These are phyloP conservation scores for Parietaria judaica DNA, from an alignment of 306 rosid species.

Conservation along the genomic window DNA sequence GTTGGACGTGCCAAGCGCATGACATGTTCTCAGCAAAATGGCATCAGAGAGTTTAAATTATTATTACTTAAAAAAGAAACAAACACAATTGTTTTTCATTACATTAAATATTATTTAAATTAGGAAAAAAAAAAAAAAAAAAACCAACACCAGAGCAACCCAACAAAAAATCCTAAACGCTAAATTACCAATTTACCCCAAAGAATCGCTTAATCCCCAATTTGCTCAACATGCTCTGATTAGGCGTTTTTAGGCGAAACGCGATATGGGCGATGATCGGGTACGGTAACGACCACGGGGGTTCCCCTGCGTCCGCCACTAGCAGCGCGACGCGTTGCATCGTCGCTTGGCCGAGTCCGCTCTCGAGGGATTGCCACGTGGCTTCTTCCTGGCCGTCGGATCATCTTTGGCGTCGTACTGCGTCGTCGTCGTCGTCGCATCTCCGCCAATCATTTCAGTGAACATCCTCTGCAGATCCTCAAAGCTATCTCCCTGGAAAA, in stretches of 20 bases:
- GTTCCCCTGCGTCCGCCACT: constrained; percentile 16
- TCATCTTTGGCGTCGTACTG: constrained; percentile 26
- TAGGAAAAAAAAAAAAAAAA: too few relatives aligned
- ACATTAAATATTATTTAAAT: not conserved
- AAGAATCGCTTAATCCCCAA: not conserved
- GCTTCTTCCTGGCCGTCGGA: constrained; percentile 46
- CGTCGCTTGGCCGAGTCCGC: constrained; percentile 43
- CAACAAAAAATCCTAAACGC: not conserved
- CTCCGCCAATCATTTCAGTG: constrained; percentile 76
- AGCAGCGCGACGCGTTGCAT: constrained; percentile 43
- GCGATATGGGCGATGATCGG: not conserved
- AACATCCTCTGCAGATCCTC: constrained; percentile 90
- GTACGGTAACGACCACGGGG: not conserved
- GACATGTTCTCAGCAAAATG: too few relatives aligned
- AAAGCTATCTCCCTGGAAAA: constrained; percentile 61
- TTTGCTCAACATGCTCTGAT: not conserved
- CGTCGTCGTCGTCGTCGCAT: constrained; percentile 36
- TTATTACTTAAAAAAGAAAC: not conserved
- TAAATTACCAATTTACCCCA: not conserved
- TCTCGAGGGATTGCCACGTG: constrained; percentile 34
- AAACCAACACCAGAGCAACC: too few relatives aligned
- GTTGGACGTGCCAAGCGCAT: too few relatives aligned
- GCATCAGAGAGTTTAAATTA: not conserved
- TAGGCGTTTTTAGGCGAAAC: not conserved
- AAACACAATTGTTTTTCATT: not conserved